Base-by-base conservation (phyloP, 805 yeast species). In the Metschnikowia dekortorum region DNA sequence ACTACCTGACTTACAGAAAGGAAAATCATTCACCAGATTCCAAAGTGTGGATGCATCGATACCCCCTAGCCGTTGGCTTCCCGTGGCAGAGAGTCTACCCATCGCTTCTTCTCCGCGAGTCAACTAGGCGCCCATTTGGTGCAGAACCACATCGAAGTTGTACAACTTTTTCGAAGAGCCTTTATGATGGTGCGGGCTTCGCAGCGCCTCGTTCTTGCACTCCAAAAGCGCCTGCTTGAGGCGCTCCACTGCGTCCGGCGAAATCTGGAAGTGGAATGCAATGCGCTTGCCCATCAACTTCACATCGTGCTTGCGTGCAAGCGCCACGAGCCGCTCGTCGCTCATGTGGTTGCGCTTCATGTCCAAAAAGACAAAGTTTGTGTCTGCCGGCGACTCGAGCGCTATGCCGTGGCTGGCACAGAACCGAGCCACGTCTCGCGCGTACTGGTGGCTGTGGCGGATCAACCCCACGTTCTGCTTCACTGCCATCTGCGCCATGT, bases 311-410 rank as follows among this genome's bases (percentile, higher is more conserved):
- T 85, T 80, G 40, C 72, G 65, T 52, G 85, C 89, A 52, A 76
- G 68, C 56, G 76, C 75, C 28, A 74, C 74, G 50, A 88, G 68
- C 31, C 74, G 72, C 16, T 68, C 76, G 29, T 84, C 81, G 61
- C 84, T 80, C 66, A 89, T 78, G 46, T 72, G 72, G 56, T 79
- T 79, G 36, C 66, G 66, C 52, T 56, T 61, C 50, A 81, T 67
- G 63, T 90, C 92, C 47, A 88, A 60, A 61, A 88, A 88, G 39
- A 91, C 90, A 66, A 91, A 89, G 64, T 85, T 89, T 10, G 96
- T 86, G 53, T 90, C 83, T 3, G 83, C 85, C 2, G 97, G 96
- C n/a, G 80, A 73, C 61, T 81, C 85, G 53, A 87, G 69, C 30
- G 73, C 67, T 50, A 87, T 78, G 9, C 83, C 85, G 44, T 81